Percentiles rank a stretch among this genome's conserved stretches.
phyloP scores from a whole-genome alignment of 179 eudicot species.

The Spinacia oleracea region DNA sequence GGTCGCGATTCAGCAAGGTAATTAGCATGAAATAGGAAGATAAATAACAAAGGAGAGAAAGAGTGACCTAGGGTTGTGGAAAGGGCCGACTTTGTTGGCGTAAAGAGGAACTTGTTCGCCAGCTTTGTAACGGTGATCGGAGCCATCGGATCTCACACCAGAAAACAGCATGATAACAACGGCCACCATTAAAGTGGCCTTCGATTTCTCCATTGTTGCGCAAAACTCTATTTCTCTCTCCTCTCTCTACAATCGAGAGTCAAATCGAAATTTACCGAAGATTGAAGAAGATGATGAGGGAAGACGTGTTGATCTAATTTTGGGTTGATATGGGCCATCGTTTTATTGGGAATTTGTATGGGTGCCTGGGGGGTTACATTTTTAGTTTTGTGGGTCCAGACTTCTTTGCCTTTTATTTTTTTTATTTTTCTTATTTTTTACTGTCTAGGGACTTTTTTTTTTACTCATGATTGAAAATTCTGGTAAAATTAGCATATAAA shows the following conservation, averaged over 20 bases:
- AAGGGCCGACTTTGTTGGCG: slow-evolving; percentile 66
- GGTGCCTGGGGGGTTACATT: background rate
- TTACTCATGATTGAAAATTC: background rate
- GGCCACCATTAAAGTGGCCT: slow-evolving; percentile 33
- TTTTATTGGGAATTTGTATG: background rate
- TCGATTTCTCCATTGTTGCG: slow-evolving; percentile 31
- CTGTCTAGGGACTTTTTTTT: background rate
- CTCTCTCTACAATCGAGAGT: background rate
- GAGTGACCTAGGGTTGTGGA: slow-evolving; percentile 59
- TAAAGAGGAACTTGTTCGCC: slow-evolving; percentile 59
- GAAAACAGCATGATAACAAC: slow-evolving; percentile 4
- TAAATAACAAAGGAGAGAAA: background rate
- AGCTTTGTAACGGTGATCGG: slow-evolving; percentile 53
- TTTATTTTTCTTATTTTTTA: background rate
- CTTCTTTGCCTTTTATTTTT: background rate
- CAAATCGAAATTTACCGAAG: background rate
- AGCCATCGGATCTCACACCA: slow-evolving; percentile 44
- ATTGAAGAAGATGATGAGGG: background rate
- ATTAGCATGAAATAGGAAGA: background rate
- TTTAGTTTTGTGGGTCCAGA: slow-evolving; percentile 8
- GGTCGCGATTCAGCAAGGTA: background rate
- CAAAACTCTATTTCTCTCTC: background rate
- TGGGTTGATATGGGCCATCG: background rate
- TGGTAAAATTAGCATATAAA: background rate
- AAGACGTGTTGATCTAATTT: background rate